These are phyloP conservation scores for Exophiala xenobiotica DNA, from an alignment of 2,329 filamentous ascomycete species.

Conservation along the genomic window DNA sequence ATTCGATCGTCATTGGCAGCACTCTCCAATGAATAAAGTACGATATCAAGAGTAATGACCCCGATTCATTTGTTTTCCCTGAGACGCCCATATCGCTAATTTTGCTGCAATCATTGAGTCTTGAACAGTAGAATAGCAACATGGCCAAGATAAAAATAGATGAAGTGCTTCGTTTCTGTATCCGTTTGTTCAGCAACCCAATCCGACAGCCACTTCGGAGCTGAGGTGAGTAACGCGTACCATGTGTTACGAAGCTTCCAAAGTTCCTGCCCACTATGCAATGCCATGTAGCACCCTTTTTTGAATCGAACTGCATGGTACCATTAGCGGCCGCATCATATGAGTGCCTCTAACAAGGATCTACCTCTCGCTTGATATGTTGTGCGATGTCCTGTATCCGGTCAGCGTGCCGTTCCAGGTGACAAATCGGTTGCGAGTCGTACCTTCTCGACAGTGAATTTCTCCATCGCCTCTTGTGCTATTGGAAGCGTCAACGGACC, in stretches of 20 bases:
- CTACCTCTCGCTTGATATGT: constrained; percentile 89
- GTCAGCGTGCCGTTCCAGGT: constrained; percentile 5
- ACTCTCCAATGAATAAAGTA: not conserved
- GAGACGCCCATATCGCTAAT: not conserved
- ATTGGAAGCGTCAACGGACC: constrained; percentile 11
- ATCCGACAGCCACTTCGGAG: too few species aligned
- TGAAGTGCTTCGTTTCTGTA: constrained; percentile 97
- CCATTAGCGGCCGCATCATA: too few species aligned
- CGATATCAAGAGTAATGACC: too few species aligned
- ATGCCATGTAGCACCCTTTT: constrained; percentile 98
- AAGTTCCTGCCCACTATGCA: constrained; percentile 99
- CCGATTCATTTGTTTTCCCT: not conserved
- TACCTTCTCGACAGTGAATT: constrained; percentile 72
- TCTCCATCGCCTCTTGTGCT: constrained; percentile 72
- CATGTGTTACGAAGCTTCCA: constrained; percentile 97
- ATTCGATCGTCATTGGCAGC: too few species aligned
- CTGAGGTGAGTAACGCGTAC: constrained; percentile 51
- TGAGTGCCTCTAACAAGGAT: too few species aligned
- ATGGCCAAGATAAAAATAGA: constrained; percentile 99
- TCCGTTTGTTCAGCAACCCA: too few species aligned
- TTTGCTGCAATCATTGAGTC: constrained; percentile 67
- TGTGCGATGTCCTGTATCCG: constrained; percentile 83
- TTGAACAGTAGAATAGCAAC: constrained; percentile 98
- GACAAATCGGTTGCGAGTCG: not conserved
- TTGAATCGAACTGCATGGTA: constrained; percentile 93